A percentile compares a stretch with the other conserved stretches of the same genome.
Evolutionary conservation across 2,329 filamentous ascomycete genomes (phyloP).

Genomic region (Diaporthe vexans): DNA sequence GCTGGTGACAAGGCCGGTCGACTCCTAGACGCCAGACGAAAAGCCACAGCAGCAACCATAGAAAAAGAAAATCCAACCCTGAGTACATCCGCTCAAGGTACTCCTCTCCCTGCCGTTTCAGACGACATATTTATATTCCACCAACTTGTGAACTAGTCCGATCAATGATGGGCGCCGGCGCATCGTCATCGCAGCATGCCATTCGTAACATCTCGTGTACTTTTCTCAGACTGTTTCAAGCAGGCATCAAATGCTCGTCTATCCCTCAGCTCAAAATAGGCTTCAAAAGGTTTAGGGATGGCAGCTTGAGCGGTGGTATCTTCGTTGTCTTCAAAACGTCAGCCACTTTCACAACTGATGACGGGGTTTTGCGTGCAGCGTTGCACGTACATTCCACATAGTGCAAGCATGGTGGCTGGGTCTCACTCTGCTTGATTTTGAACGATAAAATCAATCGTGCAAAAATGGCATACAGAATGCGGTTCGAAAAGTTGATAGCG

Average conservation of each 20-base stretch:
- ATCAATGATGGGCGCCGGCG: neutral
- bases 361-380: neutral
- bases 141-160: neutral
- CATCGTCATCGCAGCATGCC: constrained; percentile 5
- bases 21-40: too few relatives aligned
- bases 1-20: too few relatives aligned
- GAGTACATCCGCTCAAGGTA: neutral
- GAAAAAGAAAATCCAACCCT: neutral
- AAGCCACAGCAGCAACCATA: too few relatives aligned
- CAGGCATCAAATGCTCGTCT: constrained; percentile 11
- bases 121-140: too few relatives aligned
- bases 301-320: constrained; percentile 39
- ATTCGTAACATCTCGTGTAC: constrained; percentile 15
- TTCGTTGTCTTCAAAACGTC: constrained; percentile 41
- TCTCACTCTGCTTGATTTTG: constrained; percentile 39
- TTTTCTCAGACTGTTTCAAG: constrained; percentile 7
- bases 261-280: constrained; percentile 17
- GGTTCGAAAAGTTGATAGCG: constrained; percentile 45
- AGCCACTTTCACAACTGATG: neutral
- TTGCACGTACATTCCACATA: constrained; percentile 37
- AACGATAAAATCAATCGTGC: constrained; percentile 44
- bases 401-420: constrained; percentile 39
- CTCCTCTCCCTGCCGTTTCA: neutral
- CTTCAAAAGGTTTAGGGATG: constrained; percentile 25
- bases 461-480: constrained; percentile 45